phyloP scores from a whole-genome alignment of 2,329 filamentous ascomycete species.

The Fusarium sp. region DNA sequence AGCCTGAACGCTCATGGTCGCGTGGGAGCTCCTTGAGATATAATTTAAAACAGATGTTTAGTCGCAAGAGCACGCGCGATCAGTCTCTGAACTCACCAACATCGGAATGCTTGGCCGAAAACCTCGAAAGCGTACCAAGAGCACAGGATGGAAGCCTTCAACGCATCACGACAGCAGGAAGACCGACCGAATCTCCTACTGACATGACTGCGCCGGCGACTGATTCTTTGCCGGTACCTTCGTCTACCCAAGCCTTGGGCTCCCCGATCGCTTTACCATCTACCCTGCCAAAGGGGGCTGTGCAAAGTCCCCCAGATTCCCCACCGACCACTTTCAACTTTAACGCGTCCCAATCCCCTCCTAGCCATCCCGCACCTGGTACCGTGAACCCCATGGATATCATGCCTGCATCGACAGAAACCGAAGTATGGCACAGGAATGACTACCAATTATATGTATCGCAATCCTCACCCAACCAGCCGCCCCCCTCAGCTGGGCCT shows the following conservation, averaged over 20 bases:
- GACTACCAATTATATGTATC: constrained; percentile 50
- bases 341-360: constrained; percentile 45
- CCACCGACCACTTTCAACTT: constrained; percentile 39
- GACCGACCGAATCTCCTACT: constrained; percentile 47
- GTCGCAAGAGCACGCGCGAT: constrained; percentile 49
- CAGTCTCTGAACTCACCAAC: constrained; percentile 44
- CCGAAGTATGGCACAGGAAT: constrained; percentile 51
- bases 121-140: constrained; percentile 19
- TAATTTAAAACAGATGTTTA: constrained; percentile 51
- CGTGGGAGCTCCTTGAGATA: constrained; percentile 50
- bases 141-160: constrained; percentile 35
- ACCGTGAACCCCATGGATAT: constrained; percentile 66
- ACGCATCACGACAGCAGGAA: constrained; percentile 38
- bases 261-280: constrained; percentile 39
- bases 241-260: constrained; percentile 29
- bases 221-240: constrained; percentile 25
- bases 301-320: constrained; percentile 43
- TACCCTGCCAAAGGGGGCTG: constrained; percentile 21
- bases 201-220: constrained; percentile 39
- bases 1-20: constrained; percentile 44
- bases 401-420: constrained; percentile 57
- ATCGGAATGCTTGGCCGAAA: constrained; percentile 30
- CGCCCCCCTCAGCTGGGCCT: constrained; percentile 20
- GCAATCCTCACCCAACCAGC: constrained; percentile 41
- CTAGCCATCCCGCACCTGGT: constrained; percentile 53